A percentile compares a stretch with the other conserved stretches of the same genome.
These are phyloP conservation scores for Vigna nakashimae DNA, from an alignment of 306 rosid species.

Conservation along the genomic window DNA sequence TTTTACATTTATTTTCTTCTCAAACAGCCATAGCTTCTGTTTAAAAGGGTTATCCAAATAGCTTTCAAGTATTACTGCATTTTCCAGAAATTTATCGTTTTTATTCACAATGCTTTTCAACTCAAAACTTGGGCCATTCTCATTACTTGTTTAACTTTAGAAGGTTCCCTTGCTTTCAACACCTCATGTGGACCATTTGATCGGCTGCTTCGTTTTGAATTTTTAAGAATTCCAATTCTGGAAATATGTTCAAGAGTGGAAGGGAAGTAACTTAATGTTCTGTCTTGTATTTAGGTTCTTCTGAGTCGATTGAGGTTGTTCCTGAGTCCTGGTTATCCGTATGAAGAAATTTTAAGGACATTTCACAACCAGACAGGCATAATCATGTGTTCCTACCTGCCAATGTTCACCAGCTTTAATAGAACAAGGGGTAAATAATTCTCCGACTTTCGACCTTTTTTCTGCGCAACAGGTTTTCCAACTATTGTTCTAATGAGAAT, in stretches of 20 bases:
- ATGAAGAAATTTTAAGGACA: conserved; percentile 78
- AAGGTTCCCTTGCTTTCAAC: not conserved
- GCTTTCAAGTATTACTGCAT: not conserved
- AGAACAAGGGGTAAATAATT: conserved; percentile 68
- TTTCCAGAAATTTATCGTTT: not conserved
- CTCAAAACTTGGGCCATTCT: not conserved
- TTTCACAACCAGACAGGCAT: conserved; percentile 86
- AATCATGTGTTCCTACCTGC: conserved; percentile 83
- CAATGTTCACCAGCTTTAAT: conserved; percentile 71
- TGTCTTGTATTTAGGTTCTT: conserved; percentile 67
- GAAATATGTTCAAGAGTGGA: not conserved
- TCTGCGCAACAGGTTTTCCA: not conserved
- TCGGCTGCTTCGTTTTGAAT: not conserved
- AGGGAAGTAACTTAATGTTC: conserved; percentile 28
- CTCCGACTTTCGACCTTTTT: not conserved
- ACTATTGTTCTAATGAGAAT: conserved; percentile 18
- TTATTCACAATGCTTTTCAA: not conserved
- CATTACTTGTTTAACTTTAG: not conserved
- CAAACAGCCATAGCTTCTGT: not conserved
- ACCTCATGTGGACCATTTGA: not conserved
- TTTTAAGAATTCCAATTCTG: not conserved
- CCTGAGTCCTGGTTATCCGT: conserved; percentile 90
- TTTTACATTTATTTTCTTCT: too few species aligned
- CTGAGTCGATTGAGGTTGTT: conserved; percentile 80
- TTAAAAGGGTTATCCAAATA: not conserved